Percentiles rank a stretch among this genome's conserved stretches.
Evolutionary conservation across 768 basidiomycete species (phyloP).

Genomic region (Tylopilus rubrobrunneus): DNA sequence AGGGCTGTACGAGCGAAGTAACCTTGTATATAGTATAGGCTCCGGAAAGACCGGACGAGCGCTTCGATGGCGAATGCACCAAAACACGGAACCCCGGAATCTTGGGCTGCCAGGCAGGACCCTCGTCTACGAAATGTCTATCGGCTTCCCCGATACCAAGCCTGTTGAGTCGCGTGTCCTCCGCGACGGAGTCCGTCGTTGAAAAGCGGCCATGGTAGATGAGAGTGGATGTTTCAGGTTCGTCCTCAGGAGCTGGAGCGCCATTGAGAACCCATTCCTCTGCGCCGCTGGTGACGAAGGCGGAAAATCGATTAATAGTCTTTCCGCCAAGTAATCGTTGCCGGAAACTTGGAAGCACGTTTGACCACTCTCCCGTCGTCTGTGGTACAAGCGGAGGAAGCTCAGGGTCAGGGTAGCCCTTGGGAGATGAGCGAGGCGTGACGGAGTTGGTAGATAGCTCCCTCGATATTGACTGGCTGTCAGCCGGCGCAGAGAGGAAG

Average conservation of each 20-base stretch:
- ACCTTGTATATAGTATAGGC: constrained; percentile 74
- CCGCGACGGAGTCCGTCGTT: constrained; percentile 38
- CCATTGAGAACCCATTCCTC: constrained; percentile 82
- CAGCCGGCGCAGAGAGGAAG: constrained; percentile 48
- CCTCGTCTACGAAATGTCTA: constrained; percentile 65
- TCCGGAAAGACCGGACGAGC: constrained; percentile 59
- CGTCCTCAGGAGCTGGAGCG: constrained; percentile 31
- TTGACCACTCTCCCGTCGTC: constrained; percentile 65
- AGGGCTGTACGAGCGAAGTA: constrained; percentile 45
- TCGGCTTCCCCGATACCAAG: constrained; percentile 57
- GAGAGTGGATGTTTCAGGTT: constrained; percentile 16
- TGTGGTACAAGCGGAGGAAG: constrained; percentile 53
- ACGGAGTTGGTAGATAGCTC: constrained; percentile 43
- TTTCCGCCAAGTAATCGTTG: constrained; percentile 73
- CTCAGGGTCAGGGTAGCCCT: constrained; percentile 19
- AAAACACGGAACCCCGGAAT: constrained; percentile 68
- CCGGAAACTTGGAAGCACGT: constrained; percentile 60
- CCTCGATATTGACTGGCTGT: constrained; percentile 20
- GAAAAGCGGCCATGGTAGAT: constrained; percentile 26
- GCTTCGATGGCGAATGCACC: constrained; percentile 80
- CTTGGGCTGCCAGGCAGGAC: constrained; percentile 71
- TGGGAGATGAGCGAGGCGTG: constrained; percentile 44
- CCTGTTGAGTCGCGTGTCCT: constrained; percentile 36
- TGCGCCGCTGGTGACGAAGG: constrained; percentile 81
- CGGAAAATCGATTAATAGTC: constrained; percentile 79